Evolutionary conservation across 495 filamentous ascomycete species (phyloP), one percentile per base, ranked within the genome.

Genomic region (Penicillium salamii): DNA sequence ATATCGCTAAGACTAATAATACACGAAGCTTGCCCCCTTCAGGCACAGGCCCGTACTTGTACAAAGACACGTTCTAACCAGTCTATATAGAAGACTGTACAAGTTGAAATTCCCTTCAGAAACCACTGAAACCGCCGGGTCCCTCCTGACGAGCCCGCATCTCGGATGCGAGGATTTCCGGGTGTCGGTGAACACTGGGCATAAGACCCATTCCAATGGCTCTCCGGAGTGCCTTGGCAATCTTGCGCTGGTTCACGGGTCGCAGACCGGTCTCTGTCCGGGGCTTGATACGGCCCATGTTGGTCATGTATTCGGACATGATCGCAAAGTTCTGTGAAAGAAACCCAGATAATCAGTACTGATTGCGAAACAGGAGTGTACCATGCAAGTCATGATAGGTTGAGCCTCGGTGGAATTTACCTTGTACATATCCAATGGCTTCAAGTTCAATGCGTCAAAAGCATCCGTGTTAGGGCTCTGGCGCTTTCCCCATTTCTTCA

Each of bases 101-200:
- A 8, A 26, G 23, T n/a, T 11, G n/a, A 32, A 18, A 6, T n/a
- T 38, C 39, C 43, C 31, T 18, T 3, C 19, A 40, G 17, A 15
- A 19, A 31, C 11, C 23, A 28, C 49, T 48, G 26, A 38, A 52
- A 37, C 47, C 42, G 28, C 52, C 50, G 18, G 46, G 24, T 45
- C 55, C 45, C 21, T 66, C 63, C 50, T 66, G 50, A 42, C 54
- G 66, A 7, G 50, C 32, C 49, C 53, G 67, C 14, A 63, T 54
- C 44, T 77, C 71, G 13, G 54, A 50, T 11, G 74, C 74, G 60
- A 98, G 63, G 21, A 97, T 74, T 67, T 97, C 89, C n/a, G 93
- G 93, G 70, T 98, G 95, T 52, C 75, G 69, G 76, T 98, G 90
- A 45, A 95, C 87, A 68, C 86, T 90, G 8, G 93, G 95, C 83